Conservation (phyloP, 306 rosid genomes). For the Fagus crenata region DNA sequence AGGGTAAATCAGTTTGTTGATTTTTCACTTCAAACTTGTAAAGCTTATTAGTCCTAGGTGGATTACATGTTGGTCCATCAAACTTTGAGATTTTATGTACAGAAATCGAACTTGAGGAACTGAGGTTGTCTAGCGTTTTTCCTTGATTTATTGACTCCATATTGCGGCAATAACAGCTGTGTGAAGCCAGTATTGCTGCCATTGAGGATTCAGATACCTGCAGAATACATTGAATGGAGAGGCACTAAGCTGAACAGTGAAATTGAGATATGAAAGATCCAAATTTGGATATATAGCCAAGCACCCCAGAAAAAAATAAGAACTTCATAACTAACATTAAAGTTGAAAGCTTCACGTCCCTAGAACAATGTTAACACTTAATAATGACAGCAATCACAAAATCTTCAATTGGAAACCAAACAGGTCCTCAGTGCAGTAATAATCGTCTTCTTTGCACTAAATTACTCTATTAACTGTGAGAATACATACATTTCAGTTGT, state of each 20-base stretch:
- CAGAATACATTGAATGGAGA: constrained; percentile 4
- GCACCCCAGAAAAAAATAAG: constrained; percentile 11
- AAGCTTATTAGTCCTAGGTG: constrained; percentile 23
- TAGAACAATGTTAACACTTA: too few species aligned
- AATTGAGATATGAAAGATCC: constrained; percentile 1
- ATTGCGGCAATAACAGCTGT: constrained; percentile 52
- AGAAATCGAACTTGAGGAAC: constrained; percentile 64
- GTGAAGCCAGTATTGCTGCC: constrained; percentile 68
- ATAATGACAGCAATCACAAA: too few species aligned
- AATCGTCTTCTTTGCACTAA: too few species aligned
- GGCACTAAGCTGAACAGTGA: constrained; percentile 4
- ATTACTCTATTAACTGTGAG: too few species aligned
- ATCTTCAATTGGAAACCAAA: too few species aligned
- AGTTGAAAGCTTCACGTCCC: background rate
- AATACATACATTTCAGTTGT: too few species aligned
- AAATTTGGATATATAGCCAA: constrained; percentile 12
- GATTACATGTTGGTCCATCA: constrained; percentile 30
- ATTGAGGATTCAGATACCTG: constrained; percentile 41
- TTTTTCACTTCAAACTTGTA: constrained; percentile 47
- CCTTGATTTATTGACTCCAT: constrained; percentile 44
- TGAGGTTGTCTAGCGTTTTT: constrained; percentile 40
- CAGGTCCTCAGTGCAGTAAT: too few species aligned
- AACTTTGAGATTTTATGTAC: constrained; percentile 38
- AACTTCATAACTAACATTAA: background rate
- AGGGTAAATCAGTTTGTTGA: constrained; percentile 54